These are phyloP conservation scores for Capniomyces stellatus DNA, from an alignment of 371 early-diverging fungal species.

Conservation along the genomic window DNA sequence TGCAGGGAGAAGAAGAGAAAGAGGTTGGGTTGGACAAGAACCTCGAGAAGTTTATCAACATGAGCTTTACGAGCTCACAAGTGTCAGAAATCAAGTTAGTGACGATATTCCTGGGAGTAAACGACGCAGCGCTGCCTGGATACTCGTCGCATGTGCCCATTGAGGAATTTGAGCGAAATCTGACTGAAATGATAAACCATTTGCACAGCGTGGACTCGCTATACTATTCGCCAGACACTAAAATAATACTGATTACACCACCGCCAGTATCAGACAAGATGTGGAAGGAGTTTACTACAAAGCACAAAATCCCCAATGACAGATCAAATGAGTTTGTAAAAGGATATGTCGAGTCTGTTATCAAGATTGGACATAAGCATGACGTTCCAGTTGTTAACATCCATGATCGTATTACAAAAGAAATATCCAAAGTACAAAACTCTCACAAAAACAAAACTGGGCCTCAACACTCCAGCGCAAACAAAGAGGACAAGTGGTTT, in stretches of 20 bases:
- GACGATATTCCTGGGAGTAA: slow-evolving; percentile 66
- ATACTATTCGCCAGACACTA: slow-evolving; percentile 30
- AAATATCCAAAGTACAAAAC: background rate
- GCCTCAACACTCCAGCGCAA: background rate
- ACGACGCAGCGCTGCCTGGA: slow-evolving; percentile 38
- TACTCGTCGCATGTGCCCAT: slow-evolving; percentile 45
- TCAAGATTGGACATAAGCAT: slow-evolving; percentile 27
- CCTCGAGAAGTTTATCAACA: background rate
- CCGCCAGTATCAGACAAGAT: slow-evolving; percentile 43
- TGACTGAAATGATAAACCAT: slow-evolving; percentile 31
- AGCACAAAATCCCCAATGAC: slow-evolving; percentile 15
- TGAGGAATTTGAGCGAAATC: slow-evolving; percentile 34
- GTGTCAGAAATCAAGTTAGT: slow-evolving; percentile 31
- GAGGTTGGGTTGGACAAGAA: no score
- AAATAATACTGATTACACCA: slow-evolving; percentile 53
- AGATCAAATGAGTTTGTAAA: slow-evolving; percentile 28
- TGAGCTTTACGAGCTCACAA: background rate
- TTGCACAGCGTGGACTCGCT: slow-evolving; percentile 29
- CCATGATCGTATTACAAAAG: slow-evolving; percentile 28
- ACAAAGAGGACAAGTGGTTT: background rate
- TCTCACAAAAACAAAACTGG: background rate
- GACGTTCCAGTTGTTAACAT: slow-evolving; percentile 32
- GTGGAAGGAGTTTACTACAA: slow-evolving; percentile 18
- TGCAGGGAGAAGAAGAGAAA: no score
- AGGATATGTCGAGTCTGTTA: slow-evolving; percentile 37